phyloP scores from a whole-genome alignment of 1,139 yeast genomes.

The Saccharomyces hybrid region DNA sequence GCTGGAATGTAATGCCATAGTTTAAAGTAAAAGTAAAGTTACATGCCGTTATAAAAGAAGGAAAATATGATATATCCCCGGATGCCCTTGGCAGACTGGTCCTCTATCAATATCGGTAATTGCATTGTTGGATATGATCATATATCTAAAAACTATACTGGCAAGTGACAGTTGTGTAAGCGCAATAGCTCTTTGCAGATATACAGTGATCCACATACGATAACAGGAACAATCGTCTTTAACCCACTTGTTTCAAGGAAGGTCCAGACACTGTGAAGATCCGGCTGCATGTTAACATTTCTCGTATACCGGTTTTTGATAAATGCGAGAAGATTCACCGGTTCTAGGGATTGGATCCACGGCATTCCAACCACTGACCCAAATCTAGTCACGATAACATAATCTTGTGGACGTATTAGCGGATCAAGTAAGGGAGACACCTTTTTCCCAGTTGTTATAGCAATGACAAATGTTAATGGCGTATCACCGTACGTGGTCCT shows the following conservation, averaged over 20 bases:
- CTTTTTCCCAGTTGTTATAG: constrained; percentile 68
- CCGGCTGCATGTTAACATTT: constrained; percentile 25
- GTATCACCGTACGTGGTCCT: constrained; percentile 21
- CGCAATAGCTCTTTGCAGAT: constrained; percentile 63
- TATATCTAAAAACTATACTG: background rate
- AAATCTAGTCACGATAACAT: constrained; percentile 55
- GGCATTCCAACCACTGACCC: constrained; percentile 82
- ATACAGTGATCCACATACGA: constrained; percentile 75
- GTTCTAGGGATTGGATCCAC: constrained; percentile 58
- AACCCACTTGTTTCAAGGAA: background rate
- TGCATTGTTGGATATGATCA: background rate
- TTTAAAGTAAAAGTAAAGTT: background rate
- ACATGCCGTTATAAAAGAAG: background rate
- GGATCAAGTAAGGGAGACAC: constrained; percentile 45
- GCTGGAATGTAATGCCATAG: background rate
- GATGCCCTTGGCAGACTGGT: background rate
- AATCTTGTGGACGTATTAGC: constrained; percentile 45
- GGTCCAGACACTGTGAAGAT: constrained; percentile 5
- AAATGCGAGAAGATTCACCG: constrained; percentile 34
- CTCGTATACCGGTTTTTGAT: constrained; percentile 31
- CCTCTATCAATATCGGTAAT: background rate
- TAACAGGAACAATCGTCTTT: constrained; percentile 33
- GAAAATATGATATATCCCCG: background rate
- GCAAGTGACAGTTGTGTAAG: constrained; percentile 19
- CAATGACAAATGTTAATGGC: constrained; percentile 57